Evolutionary conservation across 306 rosid species (phyloP), one percentile per base, ranked within the genome.

Genomic region (Morella rubra): DNA sequence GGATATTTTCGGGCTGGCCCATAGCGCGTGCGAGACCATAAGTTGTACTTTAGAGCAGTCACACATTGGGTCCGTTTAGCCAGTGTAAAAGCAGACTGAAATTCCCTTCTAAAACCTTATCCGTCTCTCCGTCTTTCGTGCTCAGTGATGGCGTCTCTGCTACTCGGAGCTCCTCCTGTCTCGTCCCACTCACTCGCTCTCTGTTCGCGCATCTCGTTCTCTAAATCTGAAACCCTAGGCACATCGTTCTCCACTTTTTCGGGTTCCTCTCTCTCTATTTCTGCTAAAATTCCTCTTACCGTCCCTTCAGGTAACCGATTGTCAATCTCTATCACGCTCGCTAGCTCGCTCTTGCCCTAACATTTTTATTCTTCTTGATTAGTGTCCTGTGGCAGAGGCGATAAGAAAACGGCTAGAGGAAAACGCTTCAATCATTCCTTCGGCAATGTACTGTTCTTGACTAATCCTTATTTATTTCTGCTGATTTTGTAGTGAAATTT

Each of bases 331-430:
- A 0, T 59, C 5, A 8, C 40, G 22, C 27, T 0, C 5, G 7
- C 27, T 1, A 4, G 0, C 1, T 59, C 1, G 4, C 1, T 59
- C 42, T 73, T 61, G 32, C 62, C 62, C 78, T 81, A 72, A 73
- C 69, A 81, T 54, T 56, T 77, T 54, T 52, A 8, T 60, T 44
- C 37, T 56, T 8, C 6, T 44, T 15, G 40, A 56, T 13, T 84
- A 90, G 96, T 93, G 64, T 86, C 78, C 61, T 93, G 96, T 73
- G 98, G 96, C 67, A 87, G 90, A 86, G 98, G 94, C 40, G 90
- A 93, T 78, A 87, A 72, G 94, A 93, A 87, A 83, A 90, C 93
- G 6, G 91, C 85, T 16, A 89, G 71, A 79, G 96, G 97, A 42
- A 93, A 93, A 82, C 96, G 93, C 71, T 93, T 93, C 90, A 88